phyloP scores from a whole-genome alignment of 2,329 filamentous ascomycete species.

The Ophiognomonia clavigignenti-juglandacearum region DNA sequence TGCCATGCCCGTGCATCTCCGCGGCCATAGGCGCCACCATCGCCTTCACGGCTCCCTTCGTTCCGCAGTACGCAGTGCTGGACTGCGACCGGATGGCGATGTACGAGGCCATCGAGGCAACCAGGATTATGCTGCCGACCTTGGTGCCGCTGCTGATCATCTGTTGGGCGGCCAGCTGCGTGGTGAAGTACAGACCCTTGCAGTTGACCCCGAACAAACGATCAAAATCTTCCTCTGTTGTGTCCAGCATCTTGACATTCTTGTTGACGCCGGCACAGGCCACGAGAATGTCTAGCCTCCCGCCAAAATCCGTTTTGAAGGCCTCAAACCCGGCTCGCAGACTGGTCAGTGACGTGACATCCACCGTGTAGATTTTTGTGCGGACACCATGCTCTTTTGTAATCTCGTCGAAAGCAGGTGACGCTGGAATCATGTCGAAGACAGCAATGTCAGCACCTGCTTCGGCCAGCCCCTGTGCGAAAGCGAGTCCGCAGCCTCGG shows the following conservation, averaged over 20 bases:
- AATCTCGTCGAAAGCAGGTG: slow-evolving; percentile 33
- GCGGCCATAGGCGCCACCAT: slow-evolving; percentile 44
- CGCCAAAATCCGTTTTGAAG: slow-evolving; percentile 27
- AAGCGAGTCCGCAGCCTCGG: slow-evolving; percentile 40
- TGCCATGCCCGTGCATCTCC: slow-evolving; percentile 33
- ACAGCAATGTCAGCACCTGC: slow-evolving; percentile 42
- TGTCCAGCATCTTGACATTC: slow-evolving; percentile 39
- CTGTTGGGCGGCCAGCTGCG: slow-evolving; percentile 42
- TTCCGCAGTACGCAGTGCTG: slow-evolving; percentile 41
- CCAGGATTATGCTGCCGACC: slow-evolving; percentile 46
- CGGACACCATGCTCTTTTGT: slow-evolving; percentile 35
- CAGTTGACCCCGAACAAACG: slow-evolving; percentile 38
- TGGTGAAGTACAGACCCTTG: slow-evolving; percentile 38
- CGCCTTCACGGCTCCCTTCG: slow-evolving; percentile 40
- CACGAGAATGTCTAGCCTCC: slow-evolving; percentile 36
- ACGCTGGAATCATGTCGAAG: slow-evolving; percentile 39
- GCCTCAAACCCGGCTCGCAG: slow-evolving; percentile 26
- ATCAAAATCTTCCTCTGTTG: slow-evolving; percentile 34
- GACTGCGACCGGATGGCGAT: slow-evolving; percentile 45
- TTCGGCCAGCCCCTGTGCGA: slow-evolving; percentile 39
- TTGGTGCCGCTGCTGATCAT: slow-evolving; percentile 48
- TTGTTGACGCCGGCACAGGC: slow-evolving; percentile 41
- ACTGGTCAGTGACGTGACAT: slow-evolving; percentile 29
- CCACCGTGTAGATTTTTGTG: slow-evolving; percentile 35
- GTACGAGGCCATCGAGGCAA: slow-evolving; percentile 48